Base-by-base conservation (phyloP, 345 rosid genomes). In the Gossypium bickii region DNA sequence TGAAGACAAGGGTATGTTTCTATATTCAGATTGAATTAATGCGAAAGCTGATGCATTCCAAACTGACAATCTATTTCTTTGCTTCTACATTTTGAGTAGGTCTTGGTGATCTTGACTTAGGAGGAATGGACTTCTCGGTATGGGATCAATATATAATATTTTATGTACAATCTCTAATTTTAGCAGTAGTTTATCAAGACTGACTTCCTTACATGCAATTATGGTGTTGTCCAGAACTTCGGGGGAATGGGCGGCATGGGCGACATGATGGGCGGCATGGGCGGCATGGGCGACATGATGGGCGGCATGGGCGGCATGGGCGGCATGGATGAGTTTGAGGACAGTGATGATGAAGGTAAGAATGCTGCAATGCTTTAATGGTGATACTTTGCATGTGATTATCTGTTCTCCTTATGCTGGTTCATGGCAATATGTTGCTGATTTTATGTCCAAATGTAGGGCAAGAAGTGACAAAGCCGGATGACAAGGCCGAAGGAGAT, bases 291-390 rank as follows among this genome's bases (percentile, higher is more conserved):
- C 1, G 65, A 6, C 18, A 6, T 27, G 65, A 60, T 61, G 66
- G 44, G 44, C 2, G 66, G 44, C 3, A 61, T 61, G 66, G 44
- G 44, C 2, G 66, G 44, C 3, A 61, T 61, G 87, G 62, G 62
- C 1, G 34, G 63, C 38, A 22, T 58, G 63, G 63, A 82, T 58
- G 97, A 89, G 24, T 87, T 88, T 66, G 98, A 89, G 20, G 97
- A 87, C 81, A 92, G 94, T 80, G 98, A 93, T 78, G 96, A 89
- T 74, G 98, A 93, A 83, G 97, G 98, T 93, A 83, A 81, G n/a
- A 9, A 38, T 59, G 55, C 18, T 56, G 29, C 13, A 20, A 41
- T 47, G 2, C 5, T 66, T 65, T 34, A 65, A 62, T 63, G 53
- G 9, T 48, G 18, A 43, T 34, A 18, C 63, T 27, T 18, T n/a